These are phyloP conservation scores for Hymenoscyphus fructigenus DNA, from an alignment of 2,329 filamentous ascomycete species.

Conservation along the genomic window DNA sequence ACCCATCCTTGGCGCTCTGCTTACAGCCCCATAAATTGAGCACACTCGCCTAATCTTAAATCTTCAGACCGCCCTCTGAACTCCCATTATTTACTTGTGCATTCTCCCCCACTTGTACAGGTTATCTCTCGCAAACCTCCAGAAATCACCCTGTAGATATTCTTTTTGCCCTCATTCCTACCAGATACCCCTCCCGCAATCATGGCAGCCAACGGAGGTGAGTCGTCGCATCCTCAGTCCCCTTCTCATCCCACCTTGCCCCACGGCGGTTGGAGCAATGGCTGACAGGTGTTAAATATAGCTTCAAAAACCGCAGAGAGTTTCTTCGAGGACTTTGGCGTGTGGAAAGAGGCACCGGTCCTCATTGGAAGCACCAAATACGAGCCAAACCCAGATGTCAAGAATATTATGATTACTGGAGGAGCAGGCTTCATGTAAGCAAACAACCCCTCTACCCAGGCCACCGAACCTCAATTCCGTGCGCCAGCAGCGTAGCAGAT, in stretches of 20 bases:
- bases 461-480: constrained; percentile 3
- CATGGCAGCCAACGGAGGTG: background rate
- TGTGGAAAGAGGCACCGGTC: constrained; percentile 72
- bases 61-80: background rate
- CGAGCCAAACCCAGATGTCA: constrained; percentile 65
- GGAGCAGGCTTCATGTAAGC: constrained; percentile 83
- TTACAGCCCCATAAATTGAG: background rate
- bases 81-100: background rate
- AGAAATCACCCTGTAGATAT: background rate
- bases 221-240: background rate
- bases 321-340: constrained; percentile 58
- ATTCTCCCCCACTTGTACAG: background rate
- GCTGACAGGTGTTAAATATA: constrained; percentile 6
- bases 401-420: constrained; percentile 81
- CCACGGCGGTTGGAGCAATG: background rate
- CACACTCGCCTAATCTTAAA: constrained; percentile 3
- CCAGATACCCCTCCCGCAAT: background rate
- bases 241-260: constrained; percentile 1
- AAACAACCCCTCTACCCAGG: constrained; percentile 1
- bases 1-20: background rate
- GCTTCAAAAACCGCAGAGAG: constrained; percentile 24
- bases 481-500: constrained; percentile 7
- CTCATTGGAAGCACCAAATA: constrained; percentile 70
- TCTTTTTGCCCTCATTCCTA: background rate
- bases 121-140: background rate